A percentile compares a stretch with the other conserved stretches of the same genome.
These are phyloP conservation scores for Aureobasidium sp. DNA, from an alignment of 2,329 filamentous ascomycete genomes.

Conservation along the genomic window DNA sequence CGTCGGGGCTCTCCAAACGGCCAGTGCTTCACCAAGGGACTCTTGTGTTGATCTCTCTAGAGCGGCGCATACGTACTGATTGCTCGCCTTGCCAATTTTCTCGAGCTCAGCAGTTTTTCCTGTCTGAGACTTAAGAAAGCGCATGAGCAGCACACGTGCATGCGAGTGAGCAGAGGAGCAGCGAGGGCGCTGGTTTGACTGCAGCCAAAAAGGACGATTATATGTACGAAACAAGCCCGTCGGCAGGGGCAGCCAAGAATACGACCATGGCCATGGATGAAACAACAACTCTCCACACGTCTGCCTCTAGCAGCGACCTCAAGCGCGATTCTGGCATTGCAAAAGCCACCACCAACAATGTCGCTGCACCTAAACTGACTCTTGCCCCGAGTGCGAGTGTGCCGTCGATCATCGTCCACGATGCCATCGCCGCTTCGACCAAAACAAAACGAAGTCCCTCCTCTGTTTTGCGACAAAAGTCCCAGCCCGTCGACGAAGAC, in stretches of 20 bases:
- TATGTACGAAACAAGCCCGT: neutral
- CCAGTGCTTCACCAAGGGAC: constrained; percentile 12
- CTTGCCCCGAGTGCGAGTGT: constrained; percentile 32
- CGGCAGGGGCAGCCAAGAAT: constrained; percentile 2
- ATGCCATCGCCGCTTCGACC: constrained; percentile 25
- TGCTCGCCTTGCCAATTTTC: constrained; percentile 9
- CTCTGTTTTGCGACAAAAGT: constrained; percentile 16
- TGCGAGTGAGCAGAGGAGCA: neutral
- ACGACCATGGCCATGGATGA: constrained; percentile 19
- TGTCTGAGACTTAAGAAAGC: neutral
- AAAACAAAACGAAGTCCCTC: constrained; percentile 17
- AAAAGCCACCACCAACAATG: neutral
- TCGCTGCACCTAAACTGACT: constrained; percentile 21
- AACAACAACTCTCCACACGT: constrained; percentile 27
- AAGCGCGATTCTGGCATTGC: constrained; percentile 29
- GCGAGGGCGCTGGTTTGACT: neutral
- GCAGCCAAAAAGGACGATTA: neutral
- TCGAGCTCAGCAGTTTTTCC: neutral
- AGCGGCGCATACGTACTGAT: constrained; percentile 9
- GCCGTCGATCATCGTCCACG: constrained; percentile 39
- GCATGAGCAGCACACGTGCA: neutral
- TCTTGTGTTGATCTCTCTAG: neutral
- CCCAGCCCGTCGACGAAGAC: constrained; percentile 4
- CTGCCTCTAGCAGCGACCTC: constrained; percentile 21
- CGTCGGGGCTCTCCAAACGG: neutral